Evolutionary conservation across 148 eudicot species (phyloP).

Genomic region (Pharnaceum exiguum): DNA sequence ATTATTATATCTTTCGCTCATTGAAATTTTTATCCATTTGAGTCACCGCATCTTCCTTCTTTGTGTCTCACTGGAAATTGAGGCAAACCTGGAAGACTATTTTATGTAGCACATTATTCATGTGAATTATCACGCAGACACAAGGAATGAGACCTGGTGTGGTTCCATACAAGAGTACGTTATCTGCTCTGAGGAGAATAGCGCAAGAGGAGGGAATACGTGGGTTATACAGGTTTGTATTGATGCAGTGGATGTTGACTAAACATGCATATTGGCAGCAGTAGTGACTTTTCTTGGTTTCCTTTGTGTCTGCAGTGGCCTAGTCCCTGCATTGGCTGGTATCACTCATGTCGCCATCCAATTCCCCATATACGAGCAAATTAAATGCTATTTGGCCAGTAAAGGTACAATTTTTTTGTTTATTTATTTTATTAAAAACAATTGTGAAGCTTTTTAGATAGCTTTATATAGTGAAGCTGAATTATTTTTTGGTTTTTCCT

Average conservation of each 20-base stretch:
- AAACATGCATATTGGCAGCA: not conserved
- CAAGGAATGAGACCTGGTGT: slow-evolving; percentile 80
- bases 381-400: slow-evolving; percentile 73
- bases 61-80: not conserved
- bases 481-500: slow-evolving; percentile 12
- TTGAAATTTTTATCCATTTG: too few relatives aligned
- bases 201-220: slow-evolving; percentile 89
- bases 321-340: slow-evolving; percentile 95
- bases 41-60: too few relatives aligned
- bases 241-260: not conserved
- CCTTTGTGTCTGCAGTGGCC: slow-evolving; percentile 53
- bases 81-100: too few relatives aligned
- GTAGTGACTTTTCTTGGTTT: slow-evolving; percentile 5
- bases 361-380: slow-evolving; percentile 83
- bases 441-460: not conserved
- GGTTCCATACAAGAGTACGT: slow-evolving; percentile 67
- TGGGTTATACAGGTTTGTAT: slow-evolving; percentile 79
- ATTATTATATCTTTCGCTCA: too few relatives aligned
- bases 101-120: not conserved
- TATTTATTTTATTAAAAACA: not conserved
- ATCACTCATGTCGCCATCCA: slow-evolving; percentile 94
- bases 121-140: slow-evolving; percentile 46
- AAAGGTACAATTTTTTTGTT: slow-evolving; percentile 36
- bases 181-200: slow-evolving; percentile 78
- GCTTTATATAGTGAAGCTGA: not conserved